A percentile compares a stretch with the other conserved stretches of the same genome.
Conservation (phyloP, 164 flowering plant species). For the Piper betle region DNA sequence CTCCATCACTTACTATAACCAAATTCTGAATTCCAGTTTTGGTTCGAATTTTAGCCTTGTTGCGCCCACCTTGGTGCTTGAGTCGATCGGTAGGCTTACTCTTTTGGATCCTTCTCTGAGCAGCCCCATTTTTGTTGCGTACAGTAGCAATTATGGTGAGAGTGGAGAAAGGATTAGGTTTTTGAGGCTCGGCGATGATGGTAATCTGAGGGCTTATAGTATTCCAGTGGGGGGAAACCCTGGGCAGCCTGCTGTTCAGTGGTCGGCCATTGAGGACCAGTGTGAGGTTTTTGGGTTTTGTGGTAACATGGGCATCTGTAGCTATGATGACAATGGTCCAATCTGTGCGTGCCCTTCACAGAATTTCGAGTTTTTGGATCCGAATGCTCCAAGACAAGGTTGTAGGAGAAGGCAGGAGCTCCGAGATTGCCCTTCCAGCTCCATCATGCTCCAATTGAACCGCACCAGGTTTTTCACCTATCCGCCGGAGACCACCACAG, state of each 20-base stretch:
- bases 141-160: constrained; percentile 73
- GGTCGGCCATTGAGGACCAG: constrained; percentile 79
- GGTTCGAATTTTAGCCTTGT: constrained; percentile 15
- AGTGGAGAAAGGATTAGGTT: constrained; percentile 37
- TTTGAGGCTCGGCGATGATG: constrained; percentile 60
- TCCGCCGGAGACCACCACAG: constrained; percentile 32
- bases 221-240: constrained; percentile 21
- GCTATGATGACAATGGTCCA: constrained; percentile 47
- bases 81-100: constrained; percentile 34
- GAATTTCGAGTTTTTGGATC: constrained; percentile 57
- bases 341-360: constrained; percentile 60
- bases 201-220: constrained; percentile 77
- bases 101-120: constrained; percentile 30
- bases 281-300: constrained; percentile 74
- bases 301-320: constrained; percentile 73
- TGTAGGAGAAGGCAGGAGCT: constrained; percentile 65
- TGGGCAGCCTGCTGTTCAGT: constrained; percentile 12
- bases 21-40: constrained; percentile 17
- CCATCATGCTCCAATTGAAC: constrained; percentile 39
- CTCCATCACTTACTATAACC: constrained; percentile 13
- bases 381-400: constrained; percentile 46
- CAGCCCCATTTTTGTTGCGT: constrained; percentile 24
- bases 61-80: constrained; percentile 38
- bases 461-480: constrained; percentile 51
- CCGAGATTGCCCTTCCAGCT: constrained; percentile 34